Evolutionary conservation across 129 eudicot species (phyloP), one percentile per base, ranked within the genome.

Genomic region (Escallonia herrerae): DNA sequence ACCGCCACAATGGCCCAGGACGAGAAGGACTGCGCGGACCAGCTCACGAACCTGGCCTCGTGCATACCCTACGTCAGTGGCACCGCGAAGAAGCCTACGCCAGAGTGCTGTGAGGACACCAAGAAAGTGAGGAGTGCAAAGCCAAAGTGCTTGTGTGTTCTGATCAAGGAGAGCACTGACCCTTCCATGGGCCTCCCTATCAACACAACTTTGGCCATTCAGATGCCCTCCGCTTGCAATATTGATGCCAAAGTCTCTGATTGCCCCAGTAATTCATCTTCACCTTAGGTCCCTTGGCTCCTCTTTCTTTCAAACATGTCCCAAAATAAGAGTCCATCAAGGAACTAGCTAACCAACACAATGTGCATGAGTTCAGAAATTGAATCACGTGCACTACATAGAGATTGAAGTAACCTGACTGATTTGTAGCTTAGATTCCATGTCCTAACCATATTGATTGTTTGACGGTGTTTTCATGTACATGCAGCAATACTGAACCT

Each of bases 121-220:
- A 66, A 73, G 58, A 73, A 73, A 63, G 75, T 78, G 37, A 73
- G 67, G 49, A 65, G 37, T 40, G 73, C 79, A 3, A 79, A 79
- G 40, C 80, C 83, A 2, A 79, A 73, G 66, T 80, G 84, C 40
- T 56, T 74, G 77, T 80, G 84, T 61, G 80, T 80, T 48, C 74
- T 80, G 15, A 74, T 79, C 44, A 79, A 63, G 13, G 79, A 79
- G 54, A 79, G 83, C 65, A 56, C 76, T 40, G 79, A 79, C 60
- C 72, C 83, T 44, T 80, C 80, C 7, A 49, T 80, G 66, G 80
- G 84, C 8, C 74, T 80, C 63, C 80, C 77, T 67, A 66, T 80
- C 55, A 80, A 80, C 67, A 80, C 80, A 56, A 80, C 84, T 60
- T 56, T 80, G 61, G 84, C 84, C 5, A 71, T 80, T 50, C 77